Conservation (phyloP, 345 rosid species). For the Triadica sebifera region DNA sequence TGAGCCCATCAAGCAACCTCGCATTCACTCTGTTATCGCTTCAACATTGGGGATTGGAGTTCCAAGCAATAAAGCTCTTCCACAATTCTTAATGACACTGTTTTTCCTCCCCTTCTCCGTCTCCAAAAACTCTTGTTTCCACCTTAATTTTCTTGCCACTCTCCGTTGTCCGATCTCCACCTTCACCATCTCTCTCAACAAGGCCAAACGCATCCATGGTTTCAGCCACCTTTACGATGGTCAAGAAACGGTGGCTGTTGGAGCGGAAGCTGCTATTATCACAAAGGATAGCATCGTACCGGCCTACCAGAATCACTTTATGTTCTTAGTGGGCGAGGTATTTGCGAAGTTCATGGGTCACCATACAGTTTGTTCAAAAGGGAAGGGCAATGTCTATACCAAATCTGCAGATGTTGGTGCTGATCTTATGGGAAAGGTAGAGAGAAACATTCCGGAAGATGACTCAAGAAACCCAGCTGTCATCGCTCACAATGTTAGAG, state of each 20-base stretch:
- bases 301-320: constrained; percentile 89
- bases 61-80: too few species aligned
- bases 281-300: constrained; percentile 83
- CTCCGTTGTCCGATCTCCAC: constrained; percentile 68
- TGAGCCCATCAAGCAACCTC: too few species aligned
- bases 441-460: constrained; percentile 70
- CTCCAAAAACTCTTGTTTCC: too few species aligned
- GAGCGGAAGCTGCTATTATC: constrained; percentile 92
- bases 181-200: constrained; percentile 85
- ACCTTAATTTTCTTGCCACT: too few species aligned
- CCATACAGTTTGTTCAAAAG: constrained; percentile 71
- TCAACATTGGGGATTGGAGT: too few species aligned
- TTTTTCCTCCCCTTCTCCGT: too few species aligned
- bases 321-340: constrained; percentile 69
- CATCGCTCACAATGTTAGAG: constrained; percentile 75
- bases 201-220: constrained; percentile 92
- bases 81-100: too few species aligned
- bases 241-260: constrained; percentile 88
- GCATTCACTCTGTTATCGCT: too few species aligned
- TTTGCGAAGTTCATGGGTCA: constrained; percentile 96
- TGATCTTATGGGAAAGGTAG: constrained; percentile 75
- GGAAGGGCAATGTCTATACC: constrained; percentile 76
- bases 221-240: constrained; percentile 98
- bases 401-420: constrained; percentile 79
- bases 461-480: constrained; percentile 84